Percentiles rank a stretch among this genome's conserved stretches.
phyloP scores from a whole-genome alignment of 148 eudicot genomes.

The Hydrangea macrophylla region DNA sequence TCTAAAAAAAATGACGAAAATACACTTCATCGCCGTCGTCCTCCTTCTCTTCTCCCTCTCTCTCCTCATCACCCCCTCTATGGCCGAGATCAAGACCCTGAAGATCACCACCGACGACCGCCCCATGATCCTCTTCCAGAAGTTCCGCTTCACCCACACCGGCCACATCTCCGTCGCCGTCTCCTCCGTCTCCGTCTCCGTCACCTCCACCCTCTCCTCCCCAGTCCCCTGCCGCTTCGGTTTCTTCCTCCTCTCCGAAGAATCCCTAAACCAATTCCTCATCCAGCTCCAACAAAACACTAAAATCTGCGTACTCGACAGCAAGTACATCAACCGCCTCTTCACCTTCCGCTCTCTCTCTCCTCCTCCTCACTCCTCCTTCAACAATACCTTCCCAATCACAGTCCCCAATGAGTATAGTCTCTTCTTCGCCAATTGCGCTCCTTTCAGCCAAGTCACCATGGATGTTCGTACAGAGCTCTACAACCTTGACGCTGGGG shows the following conservation, averaged over 20 bases:
- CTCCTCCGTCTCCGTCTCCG: conserved; percentile 58
- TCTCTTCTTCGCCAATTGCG: conserved; percentile 60
- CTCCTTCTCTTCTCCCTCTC: conserved; percentile 19
- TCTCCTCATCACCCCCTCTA: conserved; percentile 23
- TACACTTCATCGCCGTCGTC: conserved; percentile 6
- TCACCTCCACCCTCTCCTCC: conserved; percentile 36
- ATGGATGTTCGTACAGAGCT: conserved; percentile 55
- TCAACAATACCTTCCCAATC: conserved; percentile 34
- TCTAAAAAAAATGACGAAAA: conserved; percentile 31
- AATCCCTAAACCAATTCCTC: conserved; percentile 58
- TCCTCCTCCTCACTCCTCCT: conserved; percentile 54
- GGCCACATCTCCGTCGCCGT: conserved; percentile 55
- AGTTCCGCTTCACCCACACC: conserved; percentile 82
- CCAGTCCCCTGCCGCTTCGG: conserved; percentile 54
- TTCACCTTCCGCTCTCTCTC: conserved; percentile 58
- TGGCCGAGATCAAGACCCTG: conserved; percentile 67
- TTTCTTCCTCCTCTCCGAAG: conserved; percentile 63
- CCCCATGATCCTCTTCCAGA: conserved; percentile 83
- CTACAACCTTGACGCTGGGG: conserved; percentile 42
- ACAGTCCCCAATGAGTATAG: conserved; percentile 46
- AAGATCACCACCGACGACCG: conserved; percentile 56
- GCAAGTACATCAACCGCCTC: conserved; percentile 34
- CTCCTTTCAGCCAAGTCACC: conserved; percentile 37
- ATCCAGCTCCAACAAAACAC: conserved; percentile 60
- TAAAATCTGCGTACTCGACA: conserved; percentile 55